These are phyloP conservation scores for Mortierella claussenii DNA, from an alignment of 192 early-diverging fungal genomes.

Conservation along the genomic window DNA sequence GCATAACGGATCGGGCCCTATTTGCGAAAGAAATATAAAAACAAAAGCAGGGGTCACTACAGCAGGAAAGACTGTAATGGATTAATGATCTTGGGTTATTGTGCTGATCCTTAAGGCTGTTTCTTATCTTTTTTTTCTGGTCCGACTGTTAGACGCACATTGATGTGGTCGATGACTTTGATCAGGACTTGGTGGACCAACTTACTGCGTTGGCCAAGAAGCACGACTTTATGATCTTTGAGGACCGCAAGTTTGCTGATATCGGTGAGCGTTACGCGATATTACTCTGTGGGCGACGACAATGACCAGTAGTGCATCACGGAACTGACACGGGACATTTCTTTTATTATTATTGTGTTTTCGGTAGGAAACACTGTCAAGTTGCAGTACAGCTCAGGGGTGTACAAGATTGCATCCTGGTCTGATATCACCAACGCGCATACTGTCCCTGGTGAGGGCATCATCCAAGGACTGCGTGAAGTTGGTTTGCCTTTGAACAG, in stretches of 20 bases:
- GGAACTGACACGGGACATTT: neutral
- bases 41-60: neutral
- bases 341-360: neutral
- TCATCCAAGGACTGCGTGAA: constrained; percentile 91
- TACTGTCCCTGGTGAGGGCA: constrained; percentile 94
- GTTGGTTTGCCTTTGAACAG: constrained; percentile 85
- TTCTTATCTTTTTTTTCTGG: neutral
- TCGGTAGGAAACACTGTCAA: constrained; percentile 91
- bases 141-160: constrained; percentile 81
- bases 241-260: constrained; percentile 99
- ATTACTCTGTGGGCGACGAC: neutral
- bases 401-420: constrained; percentile 95
- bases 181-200: constrained; percentile 78
- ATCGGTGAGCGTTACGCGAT: constrained; percentile 71
- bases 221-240: constrained; percentile 97
- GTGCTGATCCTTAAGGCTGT: too few species aligned
- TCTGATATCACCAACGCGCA: constrained; percentile 97
- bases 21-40: too few species aligned
- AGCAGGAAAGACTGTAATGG: too few species aligned
- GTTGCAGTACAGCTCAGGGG: constrained; percentile 89
- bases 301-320: neutral
- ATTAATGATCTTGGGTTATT: too few species aligned
- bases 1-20: too few species aligned
- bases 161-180: constrained; percentile 95
- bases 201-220: constrained; percentile 80